Evolutionary conservation across 2,329 filamentous ascomycete species (phyloP), one percentile per base, ranked within the genome.

Genomic region (Pseudogymnoascus sp.): DNA sequence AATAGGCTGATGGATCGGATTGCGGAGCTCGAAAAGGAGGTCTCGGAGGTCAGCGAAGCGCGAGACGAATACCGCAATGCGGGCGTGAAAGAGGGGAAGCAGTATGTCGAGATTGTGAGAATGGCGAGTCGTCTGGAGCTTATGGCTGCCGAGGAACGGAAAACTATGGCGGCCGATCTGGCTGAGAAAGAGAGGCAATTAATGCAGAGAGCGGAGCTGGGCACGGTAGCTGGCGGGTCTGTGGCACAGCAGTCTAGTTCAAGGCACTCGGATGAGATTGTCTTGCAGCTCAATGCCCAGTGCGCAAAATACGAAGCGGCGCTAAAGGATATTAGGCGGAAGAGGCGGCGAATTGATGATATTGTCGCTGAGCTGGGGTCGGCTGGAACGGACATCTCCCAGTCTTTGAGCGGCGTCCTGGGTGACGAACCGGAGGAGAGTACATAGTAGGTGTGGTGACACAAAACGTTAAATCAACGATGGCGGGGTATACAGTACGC

Each of bases 61-160:
- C 72, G 80, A 47, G 81, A 83, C 44, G 75, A 78, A 53, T 77
- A 76, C 61, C 64, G 72, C 21, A 69, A 72, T 60, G 67, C 72
- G 62, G 72, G 68, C 8, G 72, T 74, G 10, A 65, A 71, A 60
- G 72, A 74, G 50, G 70, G 69, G 10, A 67, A 70, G 21, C 72
- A 74, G 60, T 74, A 74, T 38, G 68, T 73, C 26, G 68, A 74
- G 59, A 73, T 74, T 64, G 71, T 74, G 17, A 70, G 67, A 61
- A 72, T 68, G 62, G 72, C 72, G 23, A 72, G 63, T 59, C 71
- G 68, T 7, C 38, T 74, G 28, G 72, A 74, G 19, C 68, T 70
- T 59, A 66, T 70, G 35, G 68, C 71, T 4, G 65, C 60, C 1
- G 66, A 72, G 40, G 95, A 99, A 82, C 90, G 96, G 6, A 57